Evolutionary conservation across 176 grass and related monocot genomes (phyloP).

Genomic region (Oryza punctata): DNA sequence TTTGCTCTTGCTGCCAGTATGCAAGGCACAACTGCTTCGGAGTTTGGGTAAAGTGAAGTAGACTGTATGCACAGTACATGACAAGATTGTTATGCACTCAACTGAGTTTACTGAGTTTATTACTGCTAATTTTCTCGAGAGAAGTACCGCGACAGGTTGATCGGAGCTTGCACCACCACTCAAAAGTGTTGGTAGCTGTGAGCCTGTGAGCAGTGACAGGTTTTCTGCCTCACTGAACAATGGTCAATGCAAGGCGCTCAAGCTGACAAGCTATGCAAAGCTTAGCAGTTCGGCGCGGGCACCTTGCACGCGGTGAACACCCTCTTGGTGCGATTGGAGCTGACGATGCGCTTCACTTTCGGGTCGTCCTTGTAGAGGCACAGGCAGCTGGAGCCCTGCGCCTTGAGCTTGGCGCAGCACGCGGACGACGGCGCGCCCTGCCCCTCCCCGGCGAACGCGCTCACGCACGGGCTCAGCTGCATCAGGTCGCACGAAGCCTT

Average conservation of each 20-base stretch:
- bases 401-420: slow-evolving; percentile 65
- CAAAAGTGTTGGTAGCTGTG: background rate
- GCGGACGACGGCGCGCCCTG: slow-evolving; percentile 35
- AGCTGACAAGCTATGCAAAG: too few species aligned
- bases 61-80: background rate
- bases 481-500: slow-evolving; percentile 48
- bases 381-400: slow-evolving; percentile 63
- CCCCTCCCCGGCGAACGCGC: slow-evolving; percentile 45
- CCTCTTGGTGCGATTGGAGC: slow-evolving; percentile 64
- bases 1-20: background rate
- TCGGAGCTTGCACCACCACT: background rate
- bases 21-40: background rate
- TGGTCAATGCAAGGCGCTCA: background rate
- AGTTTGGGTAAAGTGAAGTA: slow-evolving; percentile 12
- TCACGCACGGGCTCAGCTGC: slow-evolving; percentile 63
- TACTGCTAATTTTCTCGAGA: background rate
- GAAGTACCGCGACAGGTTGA: background rate
- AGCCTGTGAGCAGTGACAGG: too few species aligned
- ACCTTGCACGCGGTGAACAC: slow-evolving; percentile 57
- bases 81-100: slow-evolving; percentile 3
- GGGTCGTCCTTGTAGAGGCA: slow-evolving; percentile 75
- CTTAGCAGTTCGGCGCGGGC: slow-evolving; percentile 35
- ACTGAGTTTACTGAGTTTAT: background rate
- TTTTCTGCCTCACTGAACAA: background rate
- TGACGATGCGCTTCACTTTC: slow-evolving; percentile 59